Percentiles rank a stretch among this genome's conserved stretches.
Evolutionary conservation across 2,329 filamentous ascomycete species (phyloP).

Genomic region (Diaporthe citrichinensis): DNA sequence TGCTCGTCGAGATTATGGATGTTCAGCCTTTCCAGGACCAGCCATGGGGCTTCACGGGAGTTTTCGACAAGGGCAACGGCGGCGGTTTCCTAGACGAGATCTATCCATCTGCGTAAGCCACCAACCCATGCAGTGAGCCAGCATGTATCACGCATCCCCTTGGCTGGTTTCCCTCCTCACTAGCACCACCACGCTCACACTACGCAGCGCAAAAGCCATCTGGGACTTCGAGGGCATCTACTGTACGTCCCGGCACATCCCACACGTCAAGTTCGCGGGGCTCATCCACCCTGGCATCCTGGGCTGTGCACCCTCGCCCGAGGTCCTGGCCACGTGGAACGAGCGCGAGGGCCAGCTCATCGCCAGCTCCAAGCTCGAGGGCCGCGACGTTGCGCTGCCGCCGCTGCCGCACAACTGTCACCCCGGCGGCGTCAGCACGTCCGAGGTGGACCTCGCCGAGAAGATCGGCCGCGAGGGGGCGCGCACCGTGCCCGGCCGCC

Average conservation of each 20-base stretch:
- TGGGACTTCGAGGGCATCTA: conserved; percentile 73
- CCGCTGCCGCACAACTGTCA: conserved; percentile 81
- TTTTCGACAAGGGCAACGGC: conserved; percentile 86
- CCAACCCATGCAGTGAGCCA: conserved; percentile 8
- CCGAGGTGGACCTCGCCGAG: conserved; percentile 68
- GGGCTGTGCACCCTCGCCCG: conserved; percentile 86
- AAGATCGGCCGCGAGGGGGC: conserved; percentile 85
- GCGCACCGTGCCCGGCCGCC: conserved; percentile 85
- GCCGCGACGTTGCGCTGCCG: conserved; percentile 81
- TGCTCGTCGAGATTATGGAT: conserved; percentile 92
- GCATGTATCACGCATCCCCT: neutral
- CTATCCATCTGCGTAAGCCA: conserved; percentile 82
- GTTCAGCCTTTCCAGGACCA: conserved; percentile 89
- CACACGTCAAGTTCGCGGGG: conserved; percentile 88
- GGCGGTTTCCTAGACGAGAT: conserved; percentile 91
- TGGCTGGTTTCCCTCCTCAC: neutral
- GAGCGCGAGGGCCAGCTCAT: conserved; percentile 86
- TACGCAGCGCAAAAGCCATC: conserved; percentile 65
- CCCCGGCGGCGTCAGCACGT: conserved; percentile 69
- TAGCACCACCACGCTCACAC: neutral
- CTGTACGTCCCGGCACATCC: conserved; percentile 89
- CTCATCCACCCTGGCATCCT: conserved; percentile 94
- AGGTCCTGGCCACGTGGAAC: conserved; percentile 87
- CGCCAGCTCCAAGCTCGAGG: conserved; percentile 70
- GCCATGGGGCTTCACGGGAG: conserved; percentile 91